Evolutionary conservation across 106 monocot species (phyloP), one percentile per base, ranked within the genome.

Genomic region (Platanthera zijinensis): DNA sequence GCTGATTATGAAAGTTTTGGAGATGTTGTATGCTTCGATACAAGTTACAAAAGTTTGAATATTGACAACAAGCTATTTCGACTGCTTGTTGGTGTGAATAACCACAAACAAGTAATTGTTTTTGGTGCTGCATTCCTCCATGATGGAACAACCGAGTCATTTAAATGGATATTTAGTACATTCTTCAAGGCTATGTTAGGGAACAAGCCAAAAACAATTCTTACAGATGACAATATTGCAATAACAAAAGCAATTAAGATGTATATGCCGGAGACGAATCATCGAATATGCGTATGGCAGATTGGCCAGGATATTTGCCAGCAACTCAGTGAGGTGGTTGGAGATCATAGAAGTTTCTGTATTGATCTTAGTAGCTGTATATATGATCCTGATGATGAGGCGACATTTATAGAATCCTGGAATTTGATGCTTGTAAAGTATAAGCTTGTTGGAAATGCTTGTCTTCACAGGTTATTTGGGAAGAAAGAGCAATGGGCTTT

Each of bases 21-120:
- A 10, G 83, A 83, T 57, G 78, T 75, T 46, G 21, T 83, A 0
- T 74, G 68, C n/a, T 59, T 83, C 57, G 83, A 83, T 69, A 83
- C 78, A 1, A 83, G 74, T 39, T 78, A 69, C 13, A 69, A 10
- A 28, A 69, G 68, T 30, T 71, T 77, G 25, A 59, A 77, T 7
- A 32, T 75, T 25, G 59, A 71, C 2, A 52, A 71, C 5, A 46
- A 61, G 19, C 56, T 74, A 12, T 57, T 78, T 54, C 75, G 54
- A 10, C 64, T 57, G 1, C 54, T 78, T 78, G 21, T 69, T 14
- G 83, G 83, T 17, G 56, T 83, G 46, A 83, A 83, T 75, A 78
- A 83, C 52, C 78, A 83, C 22, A 83, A 75, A 15, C 74, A 83
- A 50, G 69, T 51, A 9, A 50, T 75, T 3, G 50, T 83, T 45